Conservation (phyloP, 2,329 filamentous ascomycete genomes). For the Alternaria hordeiaustralica region DNA sequence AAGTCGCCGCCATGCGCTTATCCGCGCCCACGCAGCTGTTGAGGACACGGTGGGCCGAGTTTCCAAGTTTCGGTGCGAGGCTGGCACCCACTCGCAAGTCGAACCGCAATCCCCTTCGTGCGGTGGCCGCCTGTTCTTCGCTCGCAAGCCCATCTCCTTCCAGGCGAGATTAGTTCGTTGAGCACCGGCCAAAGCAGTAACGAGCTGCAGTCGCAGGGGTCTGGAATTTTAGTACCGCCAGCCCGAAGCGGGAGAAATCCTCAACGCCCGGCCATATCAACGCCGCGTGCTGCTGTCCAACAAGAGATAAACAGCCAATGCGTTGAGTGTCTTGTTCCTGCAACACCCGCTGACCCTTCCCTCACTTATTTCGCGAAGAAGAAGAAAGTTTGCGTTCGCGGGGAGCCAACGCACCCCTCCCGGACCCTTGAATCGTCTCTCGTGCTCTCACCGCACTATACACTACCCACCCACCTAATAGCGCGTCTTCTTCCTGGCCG, state of each 20-base stretch:
- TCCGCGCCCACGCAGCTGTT: slow-evolving; percentile 20
- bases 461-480: slow-evolving; percentile 14
- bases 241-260: slow-evolving; percentile 38
- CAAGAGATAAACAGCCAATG: slow-evolving; percentile 44
- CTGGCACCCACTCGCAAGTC: slow-evolving; percentile 20
- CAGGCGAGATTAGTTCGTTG: slow-evolving; percentile 36
- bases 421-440: slow-evolving; percentile 17
- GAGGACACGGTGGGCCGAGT: slow-evolving; percentile 8
- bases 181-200: slow-evolving; percentile 31
- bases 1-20: slow-evolving; percentile 2
- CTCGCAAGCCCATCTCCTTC: slow-evolving; percentile 26
- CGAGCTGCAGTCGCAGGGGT: slow-evolving; percentile 37
- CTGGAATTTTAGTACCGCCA: slow-evolving; percentile 36
- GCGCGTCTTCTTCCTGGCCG: slow-evolving; percentile 23
- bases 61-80: slow-evolving; percentile 6
- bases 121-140: background rate
- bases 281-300: slow-evolving; percentile 26
- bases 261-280: slow-evolving; percentile 34
- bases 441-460: slow-evolving; percentile 18
- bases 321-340: slow-evolving; percentile 34
- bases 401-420: slow-evolving; percentile 17
- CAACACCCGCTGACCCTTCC: slow-evolving; percentile 23
- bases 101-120: slow-evolving; percentile 4
- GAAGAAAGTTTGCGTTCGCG: slow-evolving; percentile 12
- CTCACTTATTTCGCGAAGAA: slow-evolving; percentile 1